Conservation (phyloP, 805 yeast species). For the Kluyveromyces siamensis region DNA sequence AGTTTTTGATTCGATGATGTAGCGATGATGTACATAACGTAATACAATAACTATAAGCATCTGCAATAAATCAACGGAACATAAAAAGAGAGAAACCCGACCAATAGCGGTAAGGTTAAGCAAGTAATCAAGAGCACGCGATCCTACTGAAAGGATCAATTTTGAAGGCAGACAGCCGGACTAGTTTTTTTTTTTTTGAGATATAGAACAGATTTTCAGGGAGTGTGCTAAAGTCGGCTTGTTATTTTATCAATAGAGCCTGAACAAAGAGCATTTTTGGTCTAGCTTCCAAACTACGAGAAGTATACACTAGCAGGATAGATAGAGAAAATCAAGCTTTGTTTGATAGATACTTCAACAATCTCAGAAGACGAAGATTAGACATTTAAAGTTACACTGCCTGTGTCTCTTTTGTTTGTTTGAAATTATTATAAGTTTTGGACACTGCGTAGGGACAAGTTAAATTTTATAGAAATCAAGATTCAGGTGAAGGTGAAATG, state of each 20-base stretch:
- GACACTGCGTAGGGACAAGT: too few species aligned
- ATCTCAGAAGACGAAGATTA: not conserved
- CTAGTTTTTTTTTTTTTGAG: not conserved
- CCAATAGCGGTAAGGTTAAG: not conserved
- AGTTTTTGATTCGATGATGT: not conserved
- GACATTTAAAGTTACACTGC: not conserved
- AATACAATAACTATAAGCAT: not conserved
- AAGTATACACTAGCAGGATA: too few species aligned
- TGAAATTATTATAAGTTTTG: not conserved
- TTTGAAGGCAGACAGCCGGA: not conserved
- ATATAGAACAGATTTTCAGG: not conserved
- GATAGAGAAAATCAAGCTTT: too few species aligned
- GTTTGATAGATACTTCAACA: not conserved
- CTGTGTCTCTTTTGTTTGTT: not conserved
- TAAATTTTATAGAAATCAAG: too few species aligned
- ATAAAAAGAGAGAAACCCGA: not conserved
- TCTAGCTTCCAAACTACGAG: too few species aligned
- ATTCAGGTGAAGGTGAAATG: slow-evolving; percentile 9
- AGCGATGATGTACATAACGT: not conserved
- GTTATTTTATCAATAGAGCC: not conserved
- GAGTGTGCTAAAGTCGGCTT: not conserved
- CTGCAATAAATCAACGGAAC: not conserved
- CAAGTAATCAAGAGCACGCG: not conserved
- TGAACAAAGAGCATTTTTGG: too few species aligned
- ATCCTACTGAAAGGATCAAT: not conserved